Conservation (phyloP, 2,329 filamentous ascomycete genomes). For the Ceratocystis ficicola region DNA sequence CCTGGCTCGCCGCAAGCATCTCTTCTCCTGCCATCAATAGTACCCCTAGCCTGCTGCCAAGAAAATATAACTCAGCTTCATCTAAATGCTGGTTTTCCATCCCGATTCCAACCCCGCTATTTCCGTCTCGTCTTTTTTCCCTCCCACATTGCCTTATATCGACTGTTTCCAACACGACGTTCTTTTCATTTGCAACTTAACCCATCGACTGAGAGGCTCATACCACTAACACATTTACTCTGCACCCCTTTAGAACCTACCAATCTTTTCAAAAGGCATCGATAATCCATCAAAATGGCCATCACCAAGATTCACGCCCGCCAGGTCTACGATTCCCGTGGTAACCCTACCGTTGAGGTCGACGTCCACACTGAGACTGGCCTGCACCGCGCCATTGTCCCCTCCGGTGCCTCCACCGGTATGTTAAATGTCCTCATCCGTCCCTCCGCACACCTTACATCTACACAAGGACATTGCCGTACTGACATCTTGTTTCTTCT, state of each 20-base stretch:
- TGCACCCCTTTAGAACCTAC: constrained; percentile 15
- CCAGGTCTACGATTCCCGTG: constrained; percentile 96
- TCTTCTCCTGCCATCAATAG: background rate
- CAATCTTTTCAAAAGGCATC: constrained; percentile 19
- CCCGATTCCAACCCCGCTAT: background rate
- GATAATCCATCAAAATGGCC: constrained; percentile 53
- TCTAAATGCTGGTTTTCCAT: background rate
- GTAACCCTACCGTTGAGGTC: constrained; percentile 95
- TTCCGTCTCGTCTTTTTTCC: too few relatives aligned
- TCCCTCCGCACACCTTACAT: background rate
- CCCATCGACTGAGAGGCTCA: background rate
- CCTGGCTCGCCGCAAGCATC: background rate
- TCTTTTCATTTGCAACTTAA: background rate
- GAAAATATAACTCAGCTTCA: background rate
- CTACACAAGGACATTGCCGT: constrained; percentile 24
- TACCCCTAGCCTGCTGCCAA: background rate
- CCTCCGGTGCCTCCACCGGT: constrained; percentile 86
- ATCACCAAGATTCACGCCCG: constrained; percentile 85
- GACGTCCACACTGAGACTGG: constrained; percentile 87
- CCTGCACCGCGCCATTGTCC: constrained; percentile 86
- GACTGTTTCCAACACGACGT: background rate
- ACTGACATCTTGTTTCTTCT: constrained; percentile 24
- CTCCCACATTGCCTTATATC: background rate
- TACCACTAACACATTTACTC: constrained; percentile 23
- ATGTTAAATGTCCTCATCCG: constrained; percentile 31